Evolutionary conservation across 441 rosid genomes (phyloP).

Genomic region (Lepidium campestre): DNA sequence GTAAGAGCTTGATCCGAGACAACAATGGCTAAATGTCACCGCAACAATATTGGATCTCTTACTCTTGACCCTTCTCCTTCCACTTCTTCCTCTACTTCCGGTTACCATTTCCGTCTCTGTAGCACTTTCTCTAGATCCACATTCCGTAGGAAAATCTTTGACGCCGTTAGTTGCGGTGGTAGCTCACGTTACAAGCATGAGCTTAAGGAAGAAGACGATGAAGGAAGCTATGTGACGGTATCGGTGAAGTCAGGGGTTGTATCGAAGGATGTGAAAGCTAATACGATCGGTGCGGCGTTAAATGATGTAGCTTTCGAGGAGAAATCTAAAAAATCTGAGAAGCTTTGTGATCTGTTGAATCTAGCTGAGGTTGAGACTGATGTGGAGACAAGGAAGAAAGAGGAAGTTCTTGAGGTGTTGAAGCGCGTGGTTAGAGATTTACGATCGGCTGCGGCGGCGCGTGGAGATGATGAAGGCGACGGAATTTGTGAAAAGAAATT

Average conservation of each 20-base stretch:
- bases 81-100: slow-evolving; percentile 22
- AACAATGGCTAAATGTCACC: slow-evolving; percentile 64
- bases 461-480: slow-evolving; percentile 11
- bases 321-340: slow-evolving; percentile 51
- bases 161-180: slow-evolving; percentile 79
- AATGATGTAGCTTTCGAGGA: slow-evolving; percentile 12
- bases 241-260: slow-evolving; percentile 7
- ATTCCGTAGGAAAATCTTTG: slow-evolving; percentile 62
- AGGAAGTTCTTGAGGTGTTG: slow-evolving; percentile 58
- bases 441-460: slow-evolving; percentile 31
- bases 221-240: slow-evolving; percentile 9
- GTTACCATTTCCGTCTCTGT: slow-evolving; percentile 52
- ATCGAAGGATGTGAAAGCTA: slow-evolving; percentile 7
- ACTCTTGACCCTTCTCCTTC: slow-evolving; percentile 46
- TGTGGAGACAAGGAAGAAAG: slow-evolving; percentile 53
- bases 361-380: slow-evolving; percentile 66
- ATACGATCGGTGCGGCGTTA: slow-evolving; percentile 22
- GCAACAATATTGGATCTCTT: slow-evolving; percentile 63
- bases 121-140: slow-evolving; percentile 53
- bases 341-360: slow-evolving; percentile 71
- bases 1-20: neutral
- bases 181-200: slow-evolving; percentile 51
- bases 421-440: slow-evolving; percentile 57
- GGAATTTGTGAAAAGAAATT: slow-evolving; percentile 32
- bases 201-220: slow-evolving; percentile 24